phyloP scores from a whole-genome alignment of 2,329 filamentous ascomycete species.

The Colletotrichum tanaceti region DNA sequence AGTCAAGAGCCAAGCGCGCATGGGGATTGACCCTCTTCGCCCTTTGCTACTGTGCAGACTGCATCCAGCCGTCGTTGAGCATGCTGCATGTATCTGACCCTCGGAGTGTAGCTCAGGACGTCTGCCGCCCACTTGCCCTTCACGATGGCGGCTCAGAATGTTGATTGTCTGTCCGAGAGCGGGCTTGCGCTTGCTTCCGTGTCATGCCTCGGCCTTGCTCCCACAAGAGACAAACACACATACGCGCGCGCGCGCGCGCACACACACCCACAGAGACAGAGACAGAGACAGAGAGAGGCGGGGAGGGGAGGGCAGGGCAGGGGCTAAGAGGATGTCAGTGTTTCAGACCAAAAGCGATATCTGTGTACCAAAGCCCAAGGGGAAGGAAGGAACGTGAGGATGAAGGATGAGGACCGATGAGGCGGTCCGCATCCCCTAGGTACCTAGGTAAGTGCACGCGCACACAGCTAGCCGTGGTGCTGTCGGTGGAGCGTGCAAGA shows the following conservation, averaged over 20 bases:
- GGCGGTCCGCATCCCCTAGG: not conserved
- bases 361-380: not conserved
- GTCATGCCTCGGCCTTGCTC: not conserved
- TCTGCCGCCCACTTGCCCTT: constrained; percentile 11
- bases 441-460: not conserved
- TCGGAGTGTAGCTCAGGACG: constrained; percentile 18
- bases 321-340: not conserved
- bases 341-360: not conserved
- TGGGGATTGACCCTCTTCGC: not conserved
- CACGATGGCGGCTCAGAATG: not conserved
- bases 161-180: not conserved
- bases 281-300: not conserved
- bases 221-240: not conserved
- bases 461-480: not conserved
- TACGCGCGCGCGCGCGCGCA: too few species aligned
- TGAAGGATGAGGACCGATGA: not conserved
- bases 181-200: not conserved
- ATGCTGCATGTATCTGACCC: constrained; percentile 2
- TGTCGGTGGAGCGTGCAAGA: constrained; percentile 17
- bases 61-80: constrained; percentile 3
- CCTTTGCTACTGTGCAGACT: not conserved
- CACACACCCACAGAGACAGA: too few species aligned
- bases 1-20: constrained; percentile 11
- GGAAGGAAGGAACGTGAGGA: not conserved
- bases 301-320: too few species aligned